Evolutionary conservation across 257 asterid genomes (phyloP).

Genomic region (Cinchona pubescens): DNA sequence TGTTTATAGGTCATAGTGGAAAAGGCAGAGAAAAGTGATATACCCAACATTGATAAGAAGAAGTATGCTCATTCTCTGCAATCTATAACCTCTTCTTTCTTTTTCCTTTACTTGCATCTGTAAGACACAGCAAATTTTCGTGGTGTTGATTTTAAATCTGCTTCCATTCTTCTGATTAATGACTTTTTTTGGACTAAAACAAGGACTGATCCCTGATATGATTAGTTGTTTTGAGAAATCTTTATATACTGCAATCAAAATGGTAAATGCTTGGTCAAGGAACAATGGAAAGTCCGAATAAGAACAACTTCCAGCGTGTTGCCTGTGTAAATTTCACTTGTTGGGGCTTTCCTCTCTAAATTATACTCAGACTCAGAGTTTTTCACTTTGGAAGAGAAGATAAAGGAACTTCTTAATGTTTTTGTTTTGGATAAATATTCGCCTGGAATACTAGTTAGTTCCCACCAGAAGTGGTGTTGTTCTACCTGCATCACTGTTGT

Average conservation of each 20-base stretch:
- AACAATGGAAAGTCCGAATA: not conserved
- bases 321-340: not conserved
- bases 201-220: not conserved
- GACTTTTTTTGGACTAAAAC: not conserved
- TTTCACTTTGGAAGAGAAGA: not conserved
- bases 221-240: not conserved
- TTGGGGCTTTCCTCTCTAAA: not conserved
- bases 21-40: slow-evolving; percentile 67
- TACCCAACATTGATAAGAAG: slow-evolving; percentile 68
- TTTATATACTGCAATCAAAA: not conserved
- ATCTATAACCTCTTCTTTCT: slow-evolving; percentile 8
- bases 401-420: not conserved
- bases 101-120: not conserved
- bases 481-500: not conserved
- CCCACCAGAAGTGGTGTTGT: not conserved
- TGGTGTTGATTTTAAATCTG: not conserved
- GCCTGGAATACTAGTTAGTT: not conserved
- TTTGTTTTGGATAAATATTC: not conserved
- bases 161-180: not conserved
- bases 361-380: not conserved
- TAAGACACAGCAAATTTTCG: not conserved
- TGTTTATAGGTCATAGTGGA: slow-evolving; percentile 60
- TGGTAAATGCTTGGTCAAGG: not conserved
- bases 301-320: not conserved
- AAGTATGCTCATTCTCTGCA: slow-evolving; percentile 37